phyloP scores from a whole-genome alignment of 441 rosid species.

The Adansonia grandidieri region DNA sequence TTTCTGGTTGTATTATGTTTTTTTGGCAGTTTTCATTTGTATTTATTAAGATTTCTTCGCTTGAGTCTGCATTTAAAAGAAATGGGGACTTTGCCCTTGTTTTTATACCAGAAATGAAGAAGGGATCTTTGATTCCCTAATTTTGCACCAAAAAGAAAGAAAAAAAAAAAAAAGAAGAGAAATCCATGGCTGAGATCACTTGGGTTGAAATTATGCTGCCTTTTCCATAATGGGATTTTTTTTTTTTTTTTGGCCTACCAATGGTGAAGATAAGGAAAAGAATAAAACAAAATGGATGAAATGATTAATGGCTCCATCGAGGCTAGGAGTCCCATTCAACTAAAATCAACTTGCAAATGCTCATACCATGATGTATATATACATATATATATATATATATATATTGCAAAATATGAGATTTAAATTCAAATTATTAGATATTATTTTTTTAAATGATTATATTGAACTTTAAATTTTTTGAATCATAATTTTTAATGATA shows the following conservation, averaged over 20 bases:
- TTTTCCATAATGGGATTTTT: background rate
- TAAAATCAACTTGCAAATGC: background rate
- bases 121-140: background rate
- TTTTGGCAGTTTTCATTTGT: too few species aligned
- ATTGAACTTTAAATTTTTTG: too few species aligned
- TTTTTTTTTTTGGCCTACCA: background rate
- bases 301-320: too few species aligned
- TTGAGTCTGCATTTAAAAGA: background rate
- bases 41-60: too few species aligned
- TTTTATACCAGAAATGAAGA: background rate
- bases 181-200: background rate
- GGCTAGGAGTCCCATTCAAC: background rate
- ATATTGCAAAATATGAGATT: too few species aligned
- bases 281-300: background rate
- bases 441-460: too few species aligned
- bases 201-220: background rate
- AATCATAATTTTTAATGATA: background rate
- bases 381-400: too few species aligned
- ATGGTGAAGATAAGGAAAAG: background rate
- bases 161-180: background rate
- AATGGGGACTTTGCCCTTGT: background rate
- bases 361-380: too few species aligned
- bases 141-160: too few species aligned
- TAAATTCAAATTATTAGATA: too few species aligned
- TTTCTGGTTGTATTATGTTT: background rate